Evolutionary conservation across 352 stramenopile genomes (phyloP).

Genomic region (Phytophthora lateralis): DNA sequence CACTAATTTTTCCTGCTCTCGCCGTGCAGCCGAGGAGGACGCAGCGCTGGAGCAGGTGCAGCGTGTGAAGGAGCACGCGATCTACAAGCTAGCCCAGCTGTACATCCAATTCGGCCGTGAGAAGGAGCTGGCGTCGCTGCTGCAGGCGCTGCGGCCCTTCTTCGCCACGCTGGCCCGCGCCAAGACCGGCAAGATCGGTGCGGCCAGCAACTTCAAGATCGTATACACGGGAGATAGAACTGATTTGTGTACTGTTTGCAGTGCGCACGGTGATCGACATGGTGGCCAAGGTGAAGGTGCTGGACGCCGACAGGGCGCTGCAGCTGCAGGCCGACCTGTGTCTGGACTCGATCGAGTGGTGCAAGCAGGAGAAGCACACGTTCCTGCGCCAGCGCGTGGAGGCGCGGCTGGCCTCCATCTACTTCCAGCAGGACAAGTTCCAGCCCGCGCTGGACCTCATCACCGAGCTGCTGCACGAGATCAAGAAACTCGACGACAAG

Average conservation of each 20-base stretch:
- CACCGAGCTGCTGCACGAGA: conserved; percentile 94
- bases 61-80: conserved; percentile 94
- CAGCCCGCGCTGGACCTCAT: conserved; percentile 93
- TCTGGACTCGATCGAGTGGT: conserved; percentile 95
- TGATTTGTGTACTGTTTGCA: conserved; percentile 21
- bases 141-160: conserved; percentile 92
- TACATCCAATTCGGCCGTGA: conserved; percentile 90
- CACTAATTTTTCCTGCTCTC: conserved; percentile 2
- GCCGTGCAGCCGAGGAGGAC: conserved; percentile 53
- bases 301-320: conserved; percentile 91
- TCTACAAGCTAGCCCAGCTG: conserved; percentile 95
- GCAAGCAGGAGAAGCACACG: conserved; percentile 94
- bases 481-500: conserved; percentile 99
- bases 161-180: conserved; percentile 96
- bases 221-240: background rate
- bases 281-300: conserved; percentile 90
- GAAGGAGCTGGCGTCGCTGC: conserved; percentile 87
- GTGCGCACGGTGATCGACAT: conserved; percentile 98
- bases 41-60: conserved; percentile 75
- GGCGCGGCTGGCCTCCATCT: conserved; percentile 92
- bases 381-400: conserved; percentile 99
- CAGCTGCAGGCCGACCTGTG: conserved; percentile 96
- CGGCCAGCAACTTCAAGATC: conserved; percentile 7
- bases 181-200: conserved; percentile 98
- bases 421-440: conserved; percentile 92